Base-by-base conservation (phyloP, 1,284 basidiomycete genomes). In the Albatrellus sp. region DNA sequence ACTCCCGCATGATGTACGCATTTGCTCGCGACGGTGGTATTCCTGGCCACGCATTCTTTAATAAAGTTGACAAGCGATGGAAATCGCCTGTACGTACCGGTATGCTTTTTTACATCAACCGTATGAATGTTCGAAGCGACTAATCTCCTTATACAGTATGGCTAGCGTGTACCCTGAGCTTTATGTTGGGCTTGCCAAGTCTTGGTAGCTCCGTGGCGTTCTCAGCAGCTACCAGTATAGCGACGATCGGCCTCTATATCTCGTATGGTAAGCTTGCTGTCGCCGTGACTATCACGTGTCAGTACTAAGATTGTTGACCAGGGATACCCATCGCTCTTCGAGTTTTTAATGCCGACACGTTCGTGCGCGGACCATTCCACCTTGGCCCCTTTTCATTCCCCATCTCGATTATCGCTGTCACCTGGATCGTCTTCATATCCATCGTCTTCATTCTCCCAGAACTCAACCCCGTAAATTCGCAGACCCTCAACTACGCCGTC, bases 1-100 rank as follows among this genome's bases (percentile, higher is more conserved):
- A 87, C 55, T 81, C 77, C 2, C 70, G 84, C 1, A 86, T 86
- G 82, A 82, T 82, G 77, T 86, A 78, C 56, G 78, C 81, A 0
- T 86, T 85, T 56, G 67, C 77, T 3, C 70, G 80, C 30, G 80
- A 82, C 54, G 76, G 77, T 2, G 80, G 72, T n/a, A 69, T 85
- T 19, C 80, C 81, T 0, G 77, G 77, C 6, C 73, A 75, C 47
- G 67, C 57, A 34, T 83, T 79, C 60, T 80, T 85, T 58, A 73
- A 73, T 52, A 70, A 76, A 47, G 81, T 88, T 34, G 72, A 74
- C 57, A 48, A 57, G 4, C 66, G 66, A 45, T 73, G 69, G 60
- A 72, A 68, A 53, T 77, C 75, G 1, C 83, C 83, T 1, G 69
- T 82, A 42, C 70, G 80, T 10, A 80, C 83, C 29, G 77, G 80